Base-by-base conservation (phyloP, 192 early-diverging fungal genomes). In the Phlyctochytrium bullatum region DNA sequence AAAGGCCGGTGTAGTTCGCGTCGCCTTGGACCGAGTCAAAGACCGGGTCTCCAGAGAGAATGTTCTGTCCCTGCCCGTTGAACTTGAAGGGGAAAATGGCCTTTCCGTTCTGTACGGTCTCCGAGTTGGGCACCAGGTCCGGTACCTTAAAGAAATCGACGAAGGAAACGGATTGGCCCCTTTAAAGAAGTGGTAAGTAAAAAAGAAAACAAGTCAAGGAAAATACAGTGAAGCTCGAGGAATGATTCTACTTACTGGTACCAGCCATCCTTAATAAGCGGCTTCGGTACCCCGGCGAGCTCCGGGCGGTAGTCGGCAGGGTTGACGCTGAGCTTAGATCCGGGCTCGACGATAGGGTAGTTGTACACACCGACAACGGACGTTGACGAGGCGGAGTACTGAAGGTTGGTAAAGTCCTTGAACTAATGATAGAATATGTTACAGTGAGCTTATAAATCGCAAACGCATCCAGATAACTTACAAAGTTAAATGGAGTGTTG, bases 261-360 rank as follows among this genome's bases (percentile, higher is more conserved):
- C 54, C 54, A 57, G 12, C 54, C 54, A 10, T 57, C 54, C 14
- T 10, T 57, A 25, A 27, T 14, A 10, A 20, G 10, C 12, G 54
- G 54, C 14, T 6, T 57, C 14, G 54, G 4, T 10, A 27, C 12
- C 12, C 6, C 10, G 14, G 54, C 54, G 27, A 27, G 27, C 14
- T 57, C 54, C 10, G 40, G 40, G 20, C 10, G 10, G 27, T 14
- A 6, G 54, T 57, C 54, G 54, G 27, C 54, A 25, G 20, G 16
- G 54, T 14, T 28, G 54, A 57, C 14, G 54, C 12, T 10, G 27
- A 57, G 10, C 12, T 10, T 57, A 6, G 54, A 57, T 28, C 54
- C 54, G 54, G 54, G 54, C 27, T 57, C 14, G 54, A 57, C 54
- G 54, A 57, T 28, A 25, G 54, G 20, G 54, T 57, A 57, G 54